A percentile compares a stretch with the other conserved stretches of the same genome.
These are phyloP conservation scores for Fusarium sororula DNA, from an alignment of 2,329 filamentous ascomycete genomes.

Conservation along the genomic window DNA sequence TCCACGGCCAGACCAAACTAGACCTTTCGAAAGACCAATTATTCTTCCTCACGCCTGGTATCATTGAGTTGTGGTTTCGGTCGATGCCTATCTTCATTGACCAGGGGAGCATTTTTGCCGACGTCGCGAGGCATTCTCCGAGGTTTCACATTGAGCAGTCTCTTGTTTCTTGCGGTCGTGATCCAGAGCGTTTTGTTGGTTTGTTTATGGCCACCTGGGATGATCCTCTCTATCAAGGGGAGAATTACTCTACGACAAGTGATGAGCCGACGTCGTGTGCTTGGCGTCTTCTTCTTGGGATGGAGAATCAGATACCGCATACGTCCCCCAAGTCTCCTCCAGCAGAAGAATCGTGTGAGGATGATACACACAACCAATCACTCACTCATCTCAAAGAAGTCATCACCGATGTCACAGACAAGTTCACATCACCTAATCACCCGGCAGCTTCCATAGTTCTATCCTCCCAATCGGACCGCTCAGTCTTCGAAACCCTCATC, in stretches of 20 bases:
- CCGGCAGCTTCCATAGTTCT: not conserved
- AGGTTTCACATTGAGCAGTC: not conserved
- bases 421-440: not conserved
- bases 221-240: not conserved
- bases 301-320: not conserved
- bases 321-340: not conserved
- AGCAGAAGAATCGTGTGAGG: not conserved
- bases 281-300: not conserved
- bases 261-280: not conserved
- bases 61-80: not conserved
- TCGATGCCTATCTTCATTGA: not conserved
- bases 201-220: not conserved
- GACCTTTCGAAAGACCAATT: not conserved
- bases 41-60: not conserved
- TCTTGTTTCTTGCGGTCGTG: not conserved
- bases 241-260: fast-evolving
- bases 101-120: not conserved
- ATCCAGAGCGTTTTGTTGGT: not conserved
- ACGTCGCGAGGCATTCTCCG: not conserved
- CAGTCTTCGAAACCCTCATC: not conserved
- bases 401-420: not conserved
- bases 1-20: not conserved
- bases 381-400: not conserved
- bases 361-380: too few species aligned
- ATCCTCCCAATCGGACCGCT: not conserved